A percentile compares a stretch with the other conserved stretches of the same genome.
Evolutionary conservation across 116 monocot genomes (phyloP).

Genomic region (Trichopus zeylanicus): DNA sequence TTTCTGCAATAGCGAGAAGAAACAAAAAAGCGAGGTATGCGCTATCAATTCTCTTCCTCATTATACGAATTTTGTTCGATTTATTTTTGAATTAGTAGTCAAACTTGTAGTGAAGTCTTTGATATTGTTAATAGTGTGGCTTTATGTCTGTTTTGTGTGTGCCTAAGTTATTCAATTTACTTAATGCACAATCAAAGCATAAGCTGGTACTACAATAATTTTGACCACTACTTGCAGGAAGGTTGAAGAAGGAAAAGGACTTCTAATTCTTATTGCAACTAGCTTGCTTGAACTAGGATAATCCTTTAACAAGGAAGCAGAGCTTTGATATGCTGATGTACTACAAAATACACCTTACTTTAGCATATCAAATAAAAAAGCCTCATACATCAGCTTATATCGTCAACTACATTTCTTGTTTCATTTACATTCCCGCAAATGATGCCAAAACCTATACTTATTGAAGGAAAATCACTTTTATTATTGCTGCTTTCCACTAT

Average conservation of each 20-base stretch:
- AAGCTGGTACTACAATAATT: not conserved
- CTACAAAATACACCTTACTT: not conserved
- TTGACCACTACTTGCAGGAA: too few relatives aligned
- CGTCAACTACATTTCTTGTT: not conserved
- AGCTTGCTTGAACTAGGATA: not conserved
- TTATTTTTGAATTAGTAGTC: not conserved
- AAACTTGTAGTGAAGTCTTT: too few relatives aligned
- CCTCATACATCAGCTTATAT: too few relatives aligned
- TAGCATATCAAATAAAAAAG: not conserved
- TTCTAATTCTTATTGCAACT: too few relatives aligned
- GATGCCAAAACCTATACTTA: not conserved
- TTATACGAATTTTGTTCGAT: not conserved
- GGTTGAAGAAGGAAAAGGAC: too few relatives aligned
- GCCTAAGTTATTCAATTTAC: not conserved
- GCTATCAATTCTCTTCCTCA: constrained; percentile 1
- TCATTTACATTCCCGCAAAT: not conserved
- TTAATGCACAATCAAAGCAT: not conserved
- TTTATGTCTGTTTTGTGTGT: not conserved
- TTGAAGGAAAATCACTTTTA: not conserved
- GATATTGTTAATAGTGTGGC: not conserved
- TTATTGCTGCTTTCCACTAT: not conserved
- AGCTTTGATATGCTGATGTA: not conserved
- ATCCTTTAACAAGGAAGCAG: not conserved
- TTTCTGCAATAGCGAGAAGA: constrained; percentile 90
- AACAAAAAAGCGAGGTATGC: constrained; percentile 85